Conservation (phyloP, 2,329 filamentous ascomycete species). For the Xylariaceae sp. region DNA sequence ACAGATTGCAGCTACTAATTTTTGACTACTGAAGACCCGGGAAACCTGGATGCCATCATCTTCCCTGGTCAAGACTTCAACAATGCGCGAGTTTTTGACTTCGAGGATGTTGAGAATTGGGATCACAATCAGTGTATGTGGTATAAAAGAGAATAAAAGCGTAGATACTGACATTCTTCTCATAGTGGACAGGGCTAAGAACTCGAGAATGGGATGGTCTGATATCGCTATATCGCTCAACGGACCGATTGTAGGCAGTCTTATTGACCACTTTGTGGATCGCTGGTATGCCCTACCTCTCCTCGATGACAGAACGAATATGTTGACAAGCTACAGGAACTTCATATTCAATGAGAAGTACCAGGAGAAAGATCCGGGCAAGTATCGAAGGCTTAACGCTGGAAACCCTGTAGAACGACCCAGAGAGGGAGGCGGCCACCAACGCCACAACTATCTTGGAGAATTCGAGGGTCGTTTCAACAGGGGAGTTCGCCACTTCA, state of each 20-base stretch:
- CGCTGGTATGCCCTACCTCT: constrained; percentile 65
- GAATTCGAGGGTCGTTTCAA: constrained; percentile 52
- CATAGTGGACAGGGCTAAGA: constrained; percentile 75
- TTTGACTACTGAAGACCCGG: no score
- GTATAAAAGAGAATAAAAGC: not conserved
- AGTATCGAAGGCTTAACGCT: constrained; percentile 49
- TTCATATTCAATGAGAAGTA: constrained; percentile 90
- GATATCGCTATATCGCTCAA: constrained; percentile 80
- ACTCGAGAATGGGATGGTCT: constrained; percentile 90
- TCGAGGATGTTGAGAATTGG: constrained; percentile 77
- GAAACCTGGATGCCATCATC: constrained; percentile 74
- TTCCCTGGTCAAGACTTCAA: constrained; percentile 95
- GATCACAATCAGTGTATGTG: constrained; percentile 75
- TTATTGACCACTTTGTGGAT: constrained; percentile 80
- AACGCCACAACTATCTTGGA: constrained; percentile 42
- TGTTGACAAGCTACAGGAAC: constrained; percentile 58
- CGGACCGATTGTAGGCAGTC: constrained; percentile 76
- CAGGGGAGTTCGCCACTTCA: constrained; percentile 47
- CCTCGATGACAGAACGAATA: not conserved
- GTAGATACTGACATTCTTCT: not conserved
- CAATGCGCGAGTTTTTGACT: constrained; percentile 84
- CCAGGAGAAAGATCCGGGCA: constrained; percentile 53
- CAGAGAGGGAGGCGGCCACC: constrained; percentile 25
- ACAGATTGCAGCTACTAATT: no score
- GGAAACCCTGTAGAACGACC: constrained; percentile 22